Conservation (phyloP, 441 rosid genomes). For the Eruca vesicaria region DNA sequence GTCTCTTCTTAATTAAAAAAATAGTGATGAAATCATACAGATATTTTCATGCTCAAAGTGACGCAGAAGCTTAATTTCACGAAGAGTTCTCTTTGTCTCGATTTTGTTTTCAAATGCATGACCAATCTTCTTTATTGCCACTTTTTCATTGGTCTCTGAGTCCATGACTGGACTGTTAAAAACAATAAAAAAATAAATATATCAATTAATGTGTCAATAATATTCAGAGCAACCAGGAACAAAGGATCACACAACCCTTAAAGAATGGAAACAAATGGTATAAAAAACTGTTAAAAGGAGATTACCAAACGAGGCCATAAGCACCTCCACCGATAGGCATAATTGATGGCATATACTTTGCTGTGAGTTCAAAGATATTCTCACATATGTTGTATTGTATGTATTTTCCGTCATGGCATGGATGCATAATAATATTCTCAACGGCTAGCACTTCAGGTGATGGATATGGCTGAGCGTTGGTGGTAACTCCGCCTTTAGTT, state of each 20-base stretch:
- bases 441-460: constrained; percentile 26
- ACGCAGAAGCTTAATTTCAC: constrained; percentile 90
- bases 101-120: constrained; percentile 64
- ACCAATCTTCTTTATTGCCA: constrained; percentile 65
- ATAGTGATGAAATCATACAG: constrained; percentile 37
- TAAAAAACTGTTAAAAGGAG: background rate
- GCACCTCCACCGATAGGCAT: constrained; percentile 75
- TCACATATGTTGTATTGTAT: constrained; percentile 67
- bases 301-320: constrained; percentile 80
- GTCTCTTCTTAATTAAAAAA: no score
- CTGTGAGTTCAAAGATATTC: constrained; percentile 67
- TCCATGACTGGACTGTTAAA: constrained; percentile 60
- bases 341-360: constrained; percentile 80
- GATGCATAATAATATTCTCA: constrained; percentile 52
- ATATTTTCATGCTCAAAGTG: constrained; percentile 92
- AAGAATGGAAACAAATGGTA: background rate
- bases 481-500: no score
- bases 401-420: constrained; percentile 66
- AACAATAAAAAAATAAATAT: background rate
- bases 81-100: constrained; percentile 85
- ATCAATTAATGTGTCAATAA: background rate
- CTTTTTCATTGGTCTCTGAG: constrained; percentile 72
- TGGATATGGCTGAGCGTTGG: constrained; percentile 19
- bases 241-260: background rate
- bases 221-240: no score